Percentiles rank a stretch among this genome's conserved stretches.
Evolutionary conservation across 805 yeast species (phyloP).

Genomic region (Priceomyces haplophilus): DNA sequence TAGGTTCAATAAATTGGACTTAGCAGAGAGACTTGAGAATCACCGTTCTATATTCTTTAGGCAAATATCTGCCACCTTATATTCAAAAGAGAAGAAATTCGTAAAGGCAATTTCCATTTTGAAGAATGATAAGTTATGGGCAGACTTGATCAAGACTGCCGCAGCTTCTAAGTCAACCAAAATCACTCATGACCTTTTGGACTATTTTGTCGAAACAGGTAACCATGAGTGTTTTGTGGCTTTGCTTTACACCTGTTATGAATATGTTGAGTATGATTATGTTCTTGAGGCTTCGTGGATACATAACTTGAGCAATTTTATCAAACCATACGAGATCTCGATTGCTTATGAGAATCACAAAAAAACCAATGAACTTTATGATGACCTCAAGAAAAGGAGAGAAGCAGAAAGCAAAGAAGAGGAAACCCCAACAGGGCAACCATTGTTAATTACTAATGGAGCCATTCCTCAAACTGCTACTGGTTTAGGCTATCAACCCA

Average conservation of each 20-base stretch:
- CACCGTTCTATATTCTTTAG: constrained; percentile 90
- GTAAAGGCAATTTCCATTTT: constrained; percentile 81
- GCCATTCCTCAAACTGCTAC: constrained; percentile 31
- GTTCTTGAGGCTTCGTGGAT: constrained; percentile 92
- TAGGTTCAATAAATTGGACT: constrained; percentile 85
- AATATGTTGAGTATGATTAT: constrained; percentile 72
- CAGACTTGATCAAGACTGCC: constrained; percentile 90
- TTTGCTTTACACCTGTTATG: constrained; percentile 80
- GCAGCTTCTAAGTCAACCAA: constrained; percentile 73
- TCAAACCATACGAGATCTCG: constrained; percentile 89
- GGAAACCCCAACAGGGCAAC: constrained; percentile 51
- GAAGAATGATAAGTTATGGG: constrained; percentile 91
- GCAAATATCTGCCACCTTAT: constrained; percentile 91
- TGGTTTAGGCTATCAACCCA: constrained; percentile 62
- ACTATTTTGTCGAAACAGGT: constrained; percentile 94
- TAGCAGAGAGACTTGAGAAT: constrained; percentile 90
- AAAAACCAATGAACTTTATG: constrained; percentile 59
- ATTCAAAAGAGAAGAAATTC: constrained; percentile 93
- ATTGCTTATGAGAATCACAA: constrained; percentile 75
- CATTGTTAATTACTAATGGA: constrained; percentile 82
- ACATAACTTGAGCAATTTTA: constrained; percentile 75
- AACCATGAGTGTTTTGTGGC: constrained; percentile 95
- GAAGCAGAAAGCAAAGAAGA: constrained; percentile 51
- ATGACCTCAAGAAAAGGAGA: constrained; percentile 69
- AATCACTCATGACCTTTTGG: constrained; percentile 82